These are phyloP conservation scores for Fusarium mexicanum DNA, from an alignment of 2,329 filamentous ascomycete genomes.

Conservation along the genomic window DNA sequence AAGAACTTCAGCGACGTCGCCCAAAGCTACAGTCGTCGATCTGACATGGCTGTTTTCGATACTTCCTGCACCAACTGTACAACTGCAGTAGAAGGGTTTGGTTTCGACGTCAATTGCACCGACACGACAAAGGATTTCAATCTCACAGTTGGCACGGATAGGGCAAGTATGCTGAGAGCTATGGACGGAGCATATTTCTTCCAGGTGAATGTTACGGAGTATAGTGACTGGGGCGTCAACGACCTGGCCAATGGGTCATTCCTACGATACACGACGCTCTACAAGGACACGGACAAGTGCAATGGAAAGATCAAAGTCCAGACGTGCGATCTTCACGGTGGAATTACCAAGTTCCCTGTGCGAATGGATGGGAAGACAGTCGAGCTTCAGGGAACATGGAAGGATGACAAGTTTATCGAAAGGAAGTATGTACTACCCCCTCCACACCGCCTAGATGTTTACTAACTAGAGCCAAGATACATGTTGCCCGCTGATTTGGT, in stretches of 20 bases:
- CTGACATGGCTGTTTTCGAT: slow-evolving; percentile 19
- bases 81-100: slow-evolving; percentile 16
- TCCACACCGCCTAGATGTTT: accelerated
- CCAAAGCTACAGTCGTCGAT: slow-evolving; percentile 27
- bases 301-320: slow-evolving; percentile 21
- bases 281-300: slow-evolving; percentile 21
- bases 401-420: slow-evolving; percentile 30
- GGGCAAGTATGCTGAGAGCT: background rate
- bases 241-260: slow-evolving; percentile 19
- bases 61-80: slow-evolving; percentile 33
- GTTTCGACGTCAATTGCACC: slow-evolving; percentile 32
- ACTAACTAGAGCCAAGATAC: slow-evolving; percentile 5
- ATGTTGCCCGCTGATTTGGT: slow-evolving; percentile 21
- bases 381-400: slow-evolving; percentile 22
- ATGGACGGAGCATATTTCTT: slow-evolving; percentile 24
- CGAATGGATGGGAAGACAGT: slow-evolving; percentile 2
- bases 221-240: background rate
- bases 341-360: slow-evolving; percentile 24
- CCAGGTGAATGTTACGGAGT: slow-evolving; percentile 32
- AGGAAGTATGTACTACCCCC: slow-evolving; percentile 13
- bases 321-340: slow-evolving; percentile 34
- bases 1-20: slow-evolving; percentile 35
- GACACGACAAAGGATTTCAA: slow-evolving; percentile 17
- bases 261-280: slow-evolving; percentile 25
- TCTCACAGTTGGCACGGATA: background rate